These are phyloP conservation scores for Ogataea paraovalis DNA, from an alignment of 805 yeast species.

Conservation along the genomic window DNA sequence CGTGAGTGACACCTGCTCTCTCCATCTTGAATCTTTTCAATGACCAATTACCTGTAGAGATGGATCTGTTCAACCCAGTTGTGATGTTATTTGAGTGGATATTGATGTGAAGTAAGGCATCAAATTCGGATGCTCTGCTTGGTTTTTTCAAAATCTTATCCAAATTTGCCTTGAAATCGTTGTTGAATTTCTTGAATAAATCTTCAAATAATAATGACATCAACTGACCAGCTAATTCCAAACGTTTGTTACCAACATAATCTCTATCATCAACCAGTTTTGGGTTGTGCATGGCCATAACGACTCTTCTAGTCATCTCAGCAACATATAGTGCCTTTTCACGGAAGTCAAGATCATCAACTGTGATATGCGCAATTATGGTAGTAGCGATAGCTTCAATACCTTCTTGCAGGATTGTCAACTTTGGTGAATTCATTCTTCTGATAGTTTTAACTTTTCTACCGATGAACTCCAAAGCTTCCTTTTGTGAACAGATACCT, in stretches of 20 bases:
- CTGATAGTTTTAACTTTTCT: constrained; percentile 88
- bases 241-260: constrained; percentile 95
- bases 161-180: constrained; percentile 89
- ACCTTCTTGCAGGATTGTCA: constrained; percentile 86
- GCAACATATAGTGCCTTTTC: constrained; percentile 94
- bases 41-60: constrained; percentile 99
- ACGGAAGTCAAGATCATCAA: constrained; percentile 75
- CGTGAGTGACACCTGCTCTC: constrained; percentile 98
- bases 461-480: constrained; percentile 90
- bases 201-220: constrained; percentile 95
- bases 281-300: constrained; percentile 93
- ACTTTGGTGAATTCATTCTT: constrained; percentile 77
- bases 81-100: constrained; percentile 92
- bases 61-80: constrained; percentile 91
- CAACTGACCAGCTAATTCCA: constrained; percentile 95
- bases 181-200: constrained; percentile 92
- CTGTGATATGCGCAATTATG: constrained; percentile 90
- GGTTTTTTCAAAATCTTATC: constrained; percentile 94
- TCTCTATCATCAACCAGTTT: constrained; percentile 97
- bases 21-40: constrained; percentile 99
- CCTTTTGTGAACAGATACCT: constrained; percentile 86
- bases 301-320: constrained; percentile 92
- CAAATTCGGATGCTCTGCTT: constrained; percentile 90
- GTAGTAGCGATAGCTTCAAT: constrained; percentile 95
- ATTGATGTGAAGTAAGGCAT: constrained; percentile 83